Conservation (phyloP, 306 rosid genomes). For the Sicyos baderoa region DNA sequence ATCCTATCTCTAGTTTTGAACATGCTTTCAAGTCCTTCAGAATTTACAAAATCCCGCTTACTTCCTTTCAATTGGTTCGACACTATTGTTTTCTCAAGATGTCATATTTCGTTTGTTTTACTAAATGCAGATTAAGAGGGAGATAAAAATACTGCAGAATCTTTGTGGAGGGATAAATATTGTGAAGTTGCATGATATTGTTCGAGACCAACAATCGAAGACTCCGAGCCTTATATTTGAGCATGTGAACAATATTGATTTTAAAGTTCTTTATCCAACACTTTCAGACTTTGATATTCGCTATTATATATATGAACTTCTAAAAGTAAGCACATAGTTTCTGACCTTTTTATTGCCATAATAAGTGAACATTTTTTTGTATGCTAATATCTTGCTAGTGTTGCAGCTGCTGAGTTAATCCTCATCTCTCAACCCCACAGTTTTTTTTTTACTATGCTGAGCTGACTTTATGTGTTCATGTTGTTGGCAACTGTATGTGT, state of each 20-base stretch:
- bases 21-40: not conserved
- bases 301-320: conserved; percentile 40
- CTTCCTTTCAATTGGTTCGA: not conserved
- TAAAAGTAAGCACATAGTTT: conserved; percentile 24
- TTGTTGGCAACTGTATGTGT: conserved; percentile 3
- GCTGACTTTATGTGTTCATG: not conserved
- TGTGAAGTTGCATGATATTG: conserved; percentile 38
- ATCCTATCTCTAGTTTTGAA: not conserved
- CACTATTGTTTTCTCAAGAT: not conserved
- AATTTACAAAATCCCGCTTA: not conserved
- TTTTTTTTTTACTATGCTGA: not conserved
- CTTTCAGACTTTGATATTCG: conserved; percentile 39
- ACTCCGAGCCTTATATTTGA: conserved; percentile 42
- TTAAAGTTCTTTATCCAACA: conserved; percentile 36
- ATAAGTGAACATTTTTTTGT: not conserved
- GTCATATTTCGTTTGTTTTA: conserved; percentile 1
- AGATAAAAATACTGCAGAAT: conserved; percentile 44
- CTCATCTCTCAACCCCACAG: not conserved
- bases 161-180: conserved; percentile 41
- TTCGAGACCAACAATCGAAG: conserved; percentile 37
- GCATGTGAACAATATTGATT: conserved; percentile 39
- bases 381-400: not conserved
- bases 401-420: not conserved
- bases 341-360: not conserved
- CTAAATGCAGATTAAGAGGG: conserved; percentile 34